Percentiles rank a stretch among this genome's conserved stretches.
phyloP scores from a whole-genome alignment of 2,329 filamentous ascomycete genomes.

The Tolypocladium paradoxum region DNA sequence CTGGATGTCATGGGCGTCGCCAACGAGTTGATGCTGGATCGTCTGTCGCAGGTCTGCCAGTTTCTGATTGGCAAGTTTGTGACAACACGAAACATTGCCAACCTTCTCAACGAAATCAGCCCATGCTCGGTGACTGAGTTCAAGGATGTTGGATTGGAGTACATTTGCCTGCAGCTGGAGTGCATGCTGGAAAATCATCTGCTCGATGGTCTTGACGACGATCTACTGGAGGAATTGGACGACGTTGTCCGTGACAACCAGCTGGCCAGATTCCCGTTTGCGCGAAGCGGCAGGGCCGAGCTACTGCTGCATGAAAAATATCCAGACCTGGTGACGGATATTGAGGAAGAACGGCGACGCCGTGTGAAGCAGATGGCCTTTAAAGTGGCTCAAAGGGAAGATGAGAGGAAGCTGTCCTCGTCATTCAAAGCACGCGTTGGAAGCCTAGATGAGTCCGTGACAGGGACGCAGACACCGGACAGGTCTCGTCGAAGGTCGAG shows the following conservation, averaged over 20 bases:
- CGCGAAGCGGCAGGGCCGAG: slow-evolving; percentile 64
- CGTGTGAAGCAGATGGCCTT: slow-evolving; percentile 70
- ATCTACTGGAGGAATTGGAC: slow-evolving; percentile 74
- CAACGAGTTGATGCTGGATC: slow-evolving; percentile 91
- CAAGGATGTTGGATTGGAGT: slow-evolving; percentile 80
- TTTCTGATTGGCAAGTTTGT: slow-evolving; percentile 72
- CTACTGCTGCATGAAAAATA: slow-evolving; percentile 52
- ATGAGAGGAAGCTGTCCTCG: slow-evolving; percentile 50
- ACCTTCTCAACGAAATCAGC: slow-evolving; percentile 75
- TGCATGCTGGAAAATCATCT: slow-evolving; percentile 84
- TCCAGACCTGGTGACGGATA: slow-evolving; percentile 50
- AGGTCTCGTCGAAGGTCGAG: slow-evolving; percentile 36
- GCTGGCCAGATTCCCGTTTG: slow-evolving; percentile 63
- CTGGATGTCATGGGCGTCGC: slow-evolving; percentile 83
- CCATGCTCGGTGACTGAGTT: slow-evolving; percentile 76
- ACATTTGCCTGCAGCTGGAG: slow-evolving; percentile 85
- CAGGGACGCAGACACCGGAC: slow-evolving; percentile 29
- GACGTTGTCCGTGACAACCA: slow-evolving; percentile 74
- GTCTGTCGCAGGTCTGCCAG: slow-evolving; percentile 84
- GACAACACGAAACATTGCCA: slow-evolving; percentile 76
- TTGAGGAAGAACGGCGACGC: slow-evolving; percentile 57
- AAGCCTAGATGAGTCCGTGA: slow-evolving; percentile 52
- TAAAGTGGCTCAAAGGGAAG: slow-evolving; percentile 49
- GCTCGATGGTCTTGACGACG: slow-evolving; percentile 74
- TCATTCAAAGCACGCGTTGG: slow-evolving; percentile 51